Percentiles rank a stretch among this genome's conserved stretches.
Conservation (phyloP, 192 early-diverging fungal species). For the Coemansia sp. region DNA sequence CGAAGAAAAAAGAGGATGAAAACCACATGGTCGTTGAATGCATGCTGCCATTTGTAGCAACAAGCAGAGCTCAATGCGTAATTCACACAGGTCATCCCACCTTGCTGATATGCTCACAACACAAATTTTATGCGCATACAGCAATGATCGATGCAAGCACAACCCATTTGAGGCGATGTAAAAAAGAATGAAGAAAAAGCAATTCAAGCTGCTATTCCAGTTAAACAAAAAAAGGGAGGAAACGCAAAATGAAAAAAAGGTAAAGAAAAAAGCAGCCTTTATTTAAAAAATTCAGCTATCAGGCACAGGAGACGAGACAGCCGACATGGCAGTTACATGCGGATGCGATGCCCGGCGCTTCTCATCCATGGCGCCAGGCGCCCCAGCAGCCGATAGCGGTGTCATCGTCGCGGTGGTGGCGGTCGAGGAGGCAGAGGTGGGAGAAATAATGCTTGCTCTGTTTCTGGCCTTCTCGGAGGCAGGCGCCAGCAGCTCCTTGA, state of each 20-base stretch:
- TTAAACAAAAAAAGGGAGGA: background rate
- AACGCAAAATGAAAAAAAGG: background rate
- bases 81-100: too few species aligned
- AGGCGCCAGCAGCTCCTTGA: slow-evolving; percentile 53
- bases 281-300: background rate
- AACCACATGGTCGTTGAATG: too few species aligned
- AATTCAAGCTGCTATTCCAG: too few species aligned
- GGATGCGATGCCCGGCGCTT: slow-evolving; percentile 11
- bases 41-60: too few species aligned
- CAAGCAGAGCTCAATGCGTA: too few species aligned
- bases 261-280: background rate
- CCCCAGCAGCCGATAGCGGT: background rate
- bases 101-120: too few species aligned
- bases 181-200: background rate
- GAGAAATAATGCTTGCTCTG: slow-evolving; percentile 37
- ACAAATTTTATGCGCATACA: too few species aligned
- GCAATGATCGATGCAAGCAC: too few species aligned
- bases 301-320: slow-evolving; percentile 6
- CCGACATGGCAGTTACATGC: slow-evolving; percentile 2
- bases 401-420: slow-evolving; percentile 15
- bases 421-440: slow-evolving; percentile 20
- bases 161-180: too few species aligned
- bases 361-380: background rate
- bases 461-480: slow-evolving; percentile 47
- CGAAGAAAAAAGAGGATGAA: too few species aligned